Percentiles rank a stretch among this genome's conserved stretches.
These are phyloP conservation scores for Stramenopiles sp. DNA, from an alignment of 352 stramenopile species.

Conservation along the genomic window DNA sequence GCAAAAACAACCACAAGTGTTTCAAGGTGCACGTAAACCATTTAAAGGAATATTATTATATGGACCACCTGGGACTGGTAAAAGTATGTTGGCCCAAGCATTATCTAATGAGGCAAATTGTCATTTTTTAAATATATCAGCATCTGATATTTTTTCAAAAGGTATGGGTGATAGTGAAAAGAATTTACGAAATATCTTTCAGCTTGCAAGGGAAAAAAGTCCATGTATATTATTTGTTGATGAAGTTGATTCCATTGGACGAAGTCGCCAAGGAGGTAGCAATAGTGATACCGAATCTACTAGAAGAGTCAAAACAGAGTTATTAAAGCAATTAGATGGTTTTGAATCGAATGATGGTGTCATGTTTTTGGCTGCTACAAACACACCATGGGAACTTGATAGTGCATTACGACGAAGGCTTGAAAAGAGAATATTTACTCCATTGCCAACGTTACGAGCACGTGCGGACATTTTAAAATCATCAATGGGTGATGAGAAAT, in stretches of 20 bases:
- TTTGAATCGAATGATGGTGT: not conserved
- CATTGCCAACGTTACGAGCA: slow-evolving; percentile 26
- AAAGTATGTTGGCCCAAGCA: slow-evolving; percentile 76
- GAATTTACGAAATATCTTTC: slow-evolving; percentile 87
- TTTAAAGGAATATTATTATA: slow-evolving; percentile 83
- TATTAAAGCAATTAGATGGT: not conserved
- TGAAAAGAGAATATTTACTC: slow-evolving; percentile 83
- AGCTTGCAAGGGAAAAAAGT: slow-evolving; percentile 96
- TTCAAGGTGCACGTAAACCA: slow-evolving; percentile 72
- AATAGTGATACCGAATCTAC: not conserved
- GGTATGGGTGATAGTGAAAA: slow-evolving; percentile 74
- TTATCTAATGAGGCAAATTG: slow-evolving; percentile 70
- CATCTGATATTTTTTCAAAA: slow-evolving; percentile 90
- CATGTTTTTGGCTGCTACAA: slow-evolving; percentile 79
- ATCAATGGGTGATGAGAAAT: not conserved
- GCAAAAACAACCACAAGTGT: slow-evolving; percentile 71
- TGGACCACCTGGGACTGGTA: slow-evolving; percentile 80
- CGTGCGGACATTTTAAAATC: not conserved
- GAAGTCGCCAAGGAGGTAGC: not conserved
- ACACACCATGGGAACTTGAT: slow-evolving; percentile 88
- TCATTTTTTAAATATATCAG: slow-evolving; percentile 89
- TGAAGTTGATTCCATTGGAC: slow-evolving; percentile 88
- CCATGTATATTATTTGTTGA: slow-evolving; percentile 99
- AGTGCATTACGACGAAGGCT: slow-evolving; percentile 76
- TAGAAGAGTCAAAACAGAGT: not conserved